A percentile compares a stretch with the other conserved stretches of the same genome.
Evolutionary conservation across 192 early-diverging fungal species (phyloP).

Genomic region (Jimgerdemannia flammicorona): DNA sequence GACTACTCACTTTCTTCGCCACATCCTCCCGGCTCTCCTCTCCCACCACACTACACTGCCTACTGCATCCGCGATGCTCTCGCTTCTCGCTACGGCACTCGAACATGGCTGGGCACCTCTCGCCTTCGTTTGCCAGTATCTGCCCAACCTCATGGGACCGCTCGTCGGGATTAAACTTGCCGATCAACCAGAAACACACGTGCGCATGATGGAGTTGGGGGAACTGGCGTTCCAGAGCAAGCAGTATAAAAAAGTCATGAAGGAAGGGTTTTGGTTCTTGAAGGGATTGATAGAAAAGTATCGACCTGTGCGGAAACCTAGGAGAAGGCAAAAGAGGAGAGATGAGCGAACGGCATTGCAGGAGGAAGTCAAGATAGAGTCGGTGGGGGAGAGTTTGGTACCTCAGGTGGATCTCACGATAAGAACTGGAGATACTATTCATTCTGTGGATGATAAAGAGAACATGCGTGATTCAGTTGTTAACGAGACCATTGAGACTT

Average conservation of each 20-base stretch:
- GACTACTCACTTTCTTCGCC: not conserved
- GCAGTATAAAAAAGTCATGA: not conserved
- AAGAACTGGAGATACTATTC: too few species aligned
- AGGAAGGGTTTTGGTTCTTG: not conserved
- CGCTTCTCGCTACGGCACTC: not conserved
- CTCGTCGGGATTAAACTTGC: not conserved
- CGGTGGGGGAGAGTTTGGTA: too few species aligned
- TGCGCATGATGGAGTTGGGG: not conserved
- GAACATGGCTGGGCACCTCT: not conserved
- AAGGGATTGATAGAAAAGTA: not conserved
- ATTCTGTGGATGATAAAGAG: too few species aligned
- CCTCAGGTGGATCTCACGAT: too few species aligned
- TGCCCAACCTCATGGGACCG: not conserved
- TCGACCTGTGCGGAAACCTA: not conserved
- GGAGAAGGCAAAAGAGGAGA: not conserved
- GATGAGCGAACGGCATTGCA: not conserved
- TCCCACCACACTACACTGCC: not conserved
- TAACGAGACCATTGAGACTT: too few species aligned
- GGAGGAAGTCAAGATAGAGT: not conserved
- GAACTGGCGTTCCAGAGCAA: not conserved
- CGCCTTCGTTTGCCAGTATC: not conserved
- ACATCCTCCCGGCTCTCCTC: not conserved
- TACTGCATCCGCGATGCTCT: not conserved
- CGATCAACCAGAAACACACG: not conserved
- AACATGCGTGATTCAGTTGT: not conserved